Conservation (phyloP, 805 yeast genomes). For the Yamadazyma insecticola region DNA sequence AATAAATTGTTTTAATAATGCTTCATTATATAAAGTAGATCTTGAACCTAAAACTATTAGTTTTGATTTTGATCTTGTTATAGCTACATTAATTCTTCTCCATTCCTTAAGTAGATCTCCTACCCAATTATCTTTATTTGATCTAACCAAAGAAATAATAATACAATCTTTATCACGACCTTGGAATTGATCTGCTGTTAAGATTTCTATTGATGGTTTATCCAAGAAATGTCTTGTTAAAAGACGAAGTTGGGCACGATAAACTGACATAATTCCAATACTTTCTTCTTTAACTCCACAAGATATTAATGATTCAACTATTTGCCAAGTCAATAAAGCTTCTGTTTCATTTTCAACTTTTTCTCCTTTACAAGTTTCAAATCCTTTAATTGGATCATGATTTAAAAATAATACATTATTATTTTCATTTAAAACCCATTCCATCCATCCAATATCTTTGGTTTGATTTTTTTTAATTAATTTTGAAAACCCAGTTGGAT, state of each 20-base stretch:
- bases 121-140: conserved; percentile 58
- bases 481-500: conserved; percentile 16
- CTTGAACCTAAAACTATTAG: conserved; percentile 79
- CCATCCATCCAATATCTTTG: conserved; percentile 69
- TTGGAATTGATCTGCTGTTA: conserved; percentile 94
- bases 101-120: conserved; percentile 84
- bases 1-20: conserved; percentile 57
- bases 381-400: conserved; percentile 64
- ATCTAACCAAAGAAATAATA: conserved; percentile 82
- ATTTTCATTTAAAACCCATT: conserved; percentile 46
- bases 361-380: conserved; percentile 54
- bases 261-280: conserved; percentile 87
- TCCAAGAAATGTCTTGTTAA: conserved; percentile 29
- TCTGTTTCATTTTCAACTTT: conserved; percentile 72
- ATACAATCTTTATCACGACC: conserved; percentile 94
- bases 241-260: conserved; percentile 63
- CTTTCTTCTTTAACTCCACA: conserved; percentile 57
- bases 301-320: conserved; percentile 51
- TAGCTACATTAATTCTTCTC: conserved; percentile 91
- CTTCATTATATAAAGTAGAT: conserved; percentile 49
- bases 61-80: conserved; percentile 85
- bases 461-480: conserved; percentile 7
- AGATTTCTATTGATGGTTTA: conserved; percentile 55
- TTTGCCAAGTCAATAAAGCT: conserved; percentile 57
- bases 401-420: conserved; percentile 72